Percentiles rank a stretch among this genome's conserved stretches.
Evolutionary conservation across 2,329 filamentous ascomycete species (phyloP).

Genomic region (Cadophora malorum): DNA sequence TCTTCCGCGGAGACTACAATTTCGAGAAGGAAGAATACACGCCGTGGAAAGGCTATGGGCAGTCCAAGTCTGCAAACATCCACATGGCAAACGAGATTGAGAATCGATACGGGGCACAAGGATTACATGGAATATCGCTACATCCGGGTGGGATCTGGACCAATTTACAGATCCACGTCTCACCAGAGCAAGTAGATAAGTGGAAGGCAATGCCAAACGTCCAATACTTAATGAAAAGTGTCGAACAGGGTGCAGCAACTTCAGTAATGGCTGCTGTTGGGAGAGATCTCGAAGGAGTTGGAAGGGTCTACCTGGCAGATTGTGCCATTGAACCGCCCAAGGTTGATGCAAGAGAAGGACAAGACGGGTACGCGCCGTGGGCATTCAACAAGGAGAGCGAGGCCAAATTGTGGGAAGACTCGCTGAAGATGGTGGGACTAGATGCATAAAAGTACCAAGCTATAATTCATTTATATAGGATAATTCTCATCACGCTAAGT

Average conservation of each 20-base stretch:
- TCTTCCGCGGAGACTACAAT: constrained; percentile 28
- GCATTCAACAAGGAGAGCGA: constrained; percentile 50
- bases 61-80: constrained; percentile 55
- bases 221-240: constrained; percentile 40
- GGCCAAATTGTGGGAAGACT: constrained; percentile 51
- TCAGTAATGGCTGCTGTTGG: constrained; percentile 48
- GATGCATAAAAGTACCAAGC: not conserved
- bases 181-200: constrained; percentile 14
- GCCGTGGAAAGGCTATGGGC: constrained; percentile 49
- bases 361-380: constrained; percentile 38
- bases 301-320: constrained; percentile 54
- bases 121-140: constrained; percentile 50
- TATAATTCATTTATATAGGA: too few relatives aligned
- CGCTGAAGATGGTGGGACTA: constrained; percentile 43
- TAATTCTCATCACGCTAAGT: too few relatives aligned
- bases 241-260: constrained; percentile 49
- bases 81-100: constrained; percentile 56
- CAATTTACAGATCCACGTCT: constrained; percentile 45
- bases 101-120: constrained; percentile 49
- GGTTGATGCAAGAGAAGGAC: constrained; percentile 11
- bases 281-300: constrained; percentile 48
- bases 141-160: constrained; percentile 51
- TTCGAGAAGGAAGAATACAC: constrained; percentile 48
- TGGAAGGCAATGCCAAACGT: constrained; percentile 22
- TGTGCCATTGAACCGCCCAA: constrained; percentile 48